Base-by-base conservation (phyloP, 805 yeast genomes). In the Suhomyces xylopsoci region DNA sequence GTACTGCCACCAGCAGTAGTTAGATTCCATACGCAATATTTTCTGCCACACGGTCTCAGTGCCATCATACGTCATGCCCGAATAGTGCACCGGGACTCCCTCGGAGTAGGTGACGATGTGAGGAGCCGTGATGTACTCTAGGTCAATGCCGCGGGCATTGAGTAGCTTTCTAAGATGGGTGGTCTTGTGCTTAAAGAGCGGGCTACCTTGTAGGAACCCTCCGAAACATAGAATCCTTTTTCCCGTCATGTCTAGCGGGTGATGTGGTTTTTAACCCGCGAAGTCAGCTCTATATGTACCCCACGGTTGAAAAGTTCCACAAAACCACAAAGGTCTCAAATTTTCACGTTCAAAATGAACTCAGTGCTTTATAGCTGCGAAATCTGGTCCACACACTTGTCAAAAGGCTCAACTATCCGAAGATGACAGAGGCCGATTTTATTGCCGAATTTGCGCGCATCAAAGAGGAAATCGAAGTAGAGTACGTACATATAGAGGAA, bases 1-100 rank as follows among this genome's bases (percentile, higher is more conserved):
- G 8, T 55, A 50, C 49, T 71, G 66, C 69, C 71, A 73, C 78
- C 78, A 74, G 56, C 76, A 68, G 28, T 76, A 54, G 51, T 73
- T 73, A 49, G 58, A 43, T 45, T 64, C 63, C 15, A 55, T 55
- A 3, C 55, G 66, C 19, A 66, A 71, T 12, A 74, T 59, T 8
- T 58, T 51, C 3, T 58, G 45, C 78, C 78, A 74, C 36, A 34
- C 7, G 6, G 49, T 34, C 20, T 47, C 49, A 22, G 45, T 20
- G 26, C 28, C 45, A 42, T 42, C 45, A 19, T 38, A 12, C 3
- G 42, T 38, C 42, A 38, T 9, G n/a, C 45, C 45, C n/a, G 26
- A n/a, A 12, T 8, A 20, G 10, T 42, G n/a, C n/a, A 42, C 30
- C 28, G 26, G 45, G 6, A 42, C 14, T 9, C 30, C 45, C 10